These are phyloP conservation scores for Oenanthe sinensis DNA, from an alignment of 129 eudicot species.

Conservation along the genomic window DNA sequence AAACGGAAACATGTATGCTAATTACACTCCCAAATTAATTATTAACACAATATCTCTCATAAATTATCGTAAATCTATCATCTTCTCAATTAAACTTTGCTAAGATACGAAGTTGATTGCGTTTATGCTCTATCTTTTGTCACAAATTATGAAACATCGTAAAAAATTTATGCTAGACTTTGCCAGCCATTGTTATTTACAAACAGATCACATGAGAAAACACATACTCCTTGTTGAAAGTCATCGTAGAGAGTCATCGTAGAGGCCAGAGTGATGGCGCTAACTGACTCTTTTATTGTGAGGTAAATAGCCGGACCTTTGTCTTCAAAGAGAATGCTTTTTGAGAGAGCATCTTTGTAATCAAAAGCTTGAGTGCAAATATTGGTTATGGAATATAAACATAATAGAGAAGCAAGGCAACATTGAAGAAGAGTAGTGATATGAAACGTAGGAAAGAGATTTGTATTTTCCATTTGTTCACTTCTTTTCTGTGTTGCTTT, in stretches of 20 bases:
- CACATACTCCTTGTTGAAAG: slow-evolving; percentile 60
- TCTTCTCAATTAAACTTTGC: no score
- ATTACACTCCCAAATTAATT: neutral
- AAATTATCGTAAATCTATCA: no score
- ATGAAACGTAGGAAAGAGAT: neutral
- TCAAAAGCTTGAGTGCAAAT: no score
- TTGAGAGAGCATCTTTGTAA: no score
- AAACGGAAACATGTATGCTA: neutral
- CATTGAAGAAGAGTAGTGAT: neutral
- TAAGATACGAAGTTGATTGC: no score
- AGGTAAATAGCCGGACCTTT: slow-evolving; percentile 89
- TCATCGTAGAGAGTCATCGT: slow-evolving; percentile 84
- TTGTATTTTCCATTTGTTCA: neutral
- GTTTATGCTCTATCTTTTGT: neutral
- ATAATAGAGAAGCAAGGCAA: neutral
- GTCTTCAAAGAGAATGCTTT: slow-evolving; percentile 52
- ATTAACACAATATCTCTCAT: no score
- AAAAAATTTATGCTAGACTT: no score
- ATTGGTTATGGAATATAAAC: no score
- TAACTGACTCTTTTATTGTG: slow-evolving; percentile 73
- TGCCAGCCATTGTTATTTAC: neutral
- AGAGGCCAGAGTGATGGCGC: slow-evolving; percentile 81
- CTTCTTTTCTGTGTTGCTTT: neutral
- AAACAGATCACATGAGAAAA: no score
- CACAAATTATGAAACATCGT: no score